These are phyloP conservation scores for Aspergillus ruber DNA, from an alignment of 2,329 filamentous ascomycete species.

Conservation along the genomic window DNA sequence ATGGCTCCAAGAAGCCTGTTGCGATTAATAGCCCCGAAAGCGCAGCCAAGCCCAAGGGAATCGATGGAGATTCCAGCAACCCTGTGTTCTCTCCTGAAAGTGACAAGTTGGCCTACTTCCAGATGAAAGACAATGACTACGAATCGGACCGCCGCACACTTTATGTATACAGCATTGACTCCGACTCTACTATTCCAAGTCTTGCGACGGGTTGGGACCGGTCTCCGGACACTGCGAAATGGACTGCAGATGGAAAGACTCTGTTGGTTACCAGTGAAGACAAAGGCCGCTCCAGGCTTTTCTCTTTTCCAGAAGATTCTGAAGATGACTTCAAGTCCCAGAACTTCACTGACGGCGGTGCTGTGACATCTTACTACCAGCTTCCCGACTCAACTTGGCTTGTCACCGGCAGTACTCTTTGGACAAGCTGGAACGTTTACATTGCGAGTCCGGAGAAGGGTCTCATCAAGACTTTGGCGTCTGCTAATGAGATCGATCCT, in stretches of 20 bases:
- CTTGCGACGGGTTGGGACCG: slow-evolving; percentile 45
- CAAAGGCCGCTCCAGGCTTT: slow-evolving; percentile 48
- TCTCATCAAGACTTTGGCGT: slow-evolving; percentile 23
- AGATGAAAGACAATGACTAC: slow-evolving; percentile 71
- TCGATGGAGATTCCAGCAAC: slow-evolving; percentile 53
- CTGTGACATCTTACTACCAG: slow-evolving; percentile 22
- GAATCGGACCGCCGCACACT: slow-evolving; percentile 65
- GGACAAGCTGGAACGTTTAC: slow-evolving; percentile 31
- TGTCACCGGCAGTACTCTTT: slow-evolving; percentile 28
- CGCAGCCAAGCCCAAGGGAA: slow-evolving; percentile 41
- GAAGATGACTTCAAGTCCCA: slow-evolving; percentile 26
- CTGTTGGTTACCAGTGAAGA: slow-evolving; percentile 72
- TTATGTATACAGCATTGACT: slow-evolving; percentile 35
- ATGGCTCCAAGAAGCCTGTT: slow-evolving; percentile 50
- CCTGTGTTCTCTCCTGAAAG: slow-evolving; percentile 72
- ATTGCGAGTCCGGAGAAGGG: slow-evolving; percentile 24
- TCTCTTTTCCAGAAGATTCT: slow-evolving; percentile 29
- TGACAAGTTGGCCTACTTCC: slow-evolving; percentile 64
- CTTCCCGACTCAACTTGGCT: slow-evolving; percentile 26
- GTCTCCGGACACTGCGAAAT: slow-evolving; percentile 46
- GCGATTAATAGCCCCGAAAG: slow-evolving; percentile 38
- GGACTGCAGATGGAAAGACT: slow-evolving; percentile 50
- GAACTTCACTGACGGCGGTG: slow-evolving; percentile 32
- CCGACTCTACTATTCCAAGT: slow-evolving; percentile 29
- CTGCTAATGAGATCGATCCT: slow-evolving; percentile 35